Base-by-base conservation (phyloP, 192 early-diverging fungal species). In the Powellomyces hirtus region DNA sequence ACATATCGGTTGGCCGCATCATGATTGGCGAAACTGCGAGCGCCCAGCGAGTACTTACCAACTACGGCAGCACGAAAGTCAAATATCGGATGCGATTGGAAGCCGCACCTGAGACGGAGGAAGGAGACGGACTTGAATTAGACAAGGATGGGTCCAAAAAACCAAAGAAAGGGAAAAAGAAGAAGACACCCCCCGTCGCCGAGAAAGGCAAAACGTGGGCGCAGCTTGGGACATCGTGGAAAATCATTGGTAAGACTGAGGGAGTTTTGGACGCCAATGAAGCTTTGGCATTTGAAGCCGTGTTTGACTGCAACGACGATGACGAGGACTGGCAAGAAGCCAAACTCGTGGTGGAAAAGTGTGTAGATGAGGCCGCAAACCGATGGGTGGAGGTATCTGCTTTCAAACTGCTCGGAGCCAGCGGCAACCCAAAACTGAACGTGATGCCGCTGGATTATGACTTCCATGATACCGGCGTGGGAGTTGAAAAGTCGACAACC, bases 321-420 rank as follows among this genome's bases (percentile, higher is more conserved):
- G 80, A 80, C 10, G 80, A 80, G 26, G 75, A 77, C 13, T 83
- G 79, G 81, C 84, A 85, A 34, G 77, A 85, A 58, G 84, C 84
- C 1, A 53, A 50, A 49, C 64, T 85, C 16, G 50, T 85, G 14
- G 49, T 85, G 40, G 81, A 83, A 67, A 80, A 78, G 29, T 70
- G 59, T 34, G 4, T 29, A 2, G 72, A 79, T 42, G 75, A 77
- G 13, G 22, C 53, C 13, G 5, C 42, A 4, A 68, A 68, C 34
- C 61, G 58, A 38, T 85, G 83, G 83, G 38, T 36, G 4, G 71
- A 75, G 22, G 62, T 85, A 1, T 75, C 79, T 11, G 58, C 73
- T 1, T 51, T 85, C 22, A 75, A 77, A 62, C 63, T 85, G 1
- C 34, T 67, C n/a, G 84, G 81, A 18, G 80, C 79, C 18, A 78